Base-by-base conservation (phyloP, 257 asterid genomes). In the Solanum clarkiae region DNA sequence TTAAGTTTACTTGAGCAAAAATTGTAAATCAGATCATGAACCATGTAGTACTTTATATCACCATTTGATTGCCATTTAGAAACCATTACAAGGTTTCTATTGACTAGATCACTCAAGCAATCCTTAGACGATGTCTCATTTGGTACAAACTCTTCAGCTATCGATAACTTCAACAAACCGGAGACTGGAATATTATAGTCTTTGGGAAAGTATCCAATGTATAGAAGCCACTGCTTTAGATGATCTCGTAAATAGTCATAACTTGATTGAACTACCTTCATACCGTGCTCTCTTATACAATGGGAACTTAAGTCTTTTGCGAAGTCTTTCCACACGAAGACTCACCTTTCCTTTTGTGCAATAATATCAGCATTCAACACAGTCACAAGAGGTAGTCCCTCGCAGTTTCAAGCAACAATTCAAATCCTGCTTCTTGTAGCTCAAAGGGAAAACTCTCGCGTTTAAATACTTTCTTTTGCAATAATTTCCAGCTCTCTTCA, bases 91-190 rank as follows among this genome's bases (percentile, higher is more conserved):
- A 86, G 84, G 32, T 81, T 86, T 54, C 77, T 83, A 26, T 17
- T 66, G 4, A 86, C 47, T 4, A 86, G 81, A 74, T 86, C 81
- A n/a, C 13, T 77, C 54, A 86, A 86, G 29, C 26, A 84, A 17
- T 66, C 81, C 15, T 86, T 36, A 2, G 85, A 86, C 11, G 45
- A 20, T 14, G 47, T 57, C 45, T 79, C 83, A 14, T 44, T 20
- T 5, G 20, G 60, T 2, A 81, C 72, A 13, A 81, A 81, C 56
- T 47, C 84, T 81, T 81, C 84, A n/a, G 75, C 84, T 14, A 81
- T 81, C 84, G 59, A 81, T 49, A 81, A 44, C 22, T 63, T 60
- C 15, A 60, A n/a, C 57, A 81, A 32, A 40, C 36, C 42, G 3
- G 44, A 81, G 7, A 42, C 75, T 4, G 9, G 10, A 81, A 81